Evolutionary conservation across 306 rosid species (phyloP), one percentile per base, ranked within the genome.

Genomic region (Rosa rugosa): DNA sequence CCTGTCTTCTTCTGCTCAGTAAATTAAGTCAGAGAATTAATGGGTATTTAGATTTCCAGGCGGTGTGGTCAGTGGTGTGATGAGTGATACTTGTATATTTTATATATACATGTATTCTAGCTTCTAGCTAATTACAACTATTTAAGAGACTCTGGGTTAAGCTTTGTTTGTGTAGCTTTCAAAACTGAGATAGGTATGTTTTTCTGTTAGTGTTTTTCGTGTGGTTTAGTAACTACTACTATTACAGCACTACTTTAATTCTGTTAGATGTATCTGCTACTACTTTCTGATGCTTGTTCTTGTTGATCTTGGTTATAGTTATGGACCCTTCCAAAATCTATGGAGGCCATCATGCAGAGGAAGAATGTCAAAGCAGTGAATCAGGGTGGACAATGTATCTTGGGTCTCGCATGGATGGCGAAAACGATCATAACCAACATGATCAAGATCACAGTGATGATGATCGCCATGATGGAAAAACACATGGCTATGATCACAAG

Each of bases 301-400:
- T 50, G 54, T 42, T 75, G 34, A 57, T 22, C 25, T 17, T 66
- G 71, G 47, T n/a, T 38, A 3, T 59, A 53, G 85, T 40, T 77
- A 94, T 95, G 98, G 95, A 95, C 49, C 71, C 73, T 79, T 81
- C 89, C 76, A 75, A 92, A 76, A 72, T 67, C 54, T 50, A 76
- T 36, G 97, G 90, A 84, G 88, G 60, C 10, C 51, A 68, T n/a
- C 46, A 38, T 38, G 23, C 71, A 66, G 86, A 74, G 59, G 98
- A 95, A 75, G 99, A 95, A 83, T 93, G 96, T 77, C 88, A 90
- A 67, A 95, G 99, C 87, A 91, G 93, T 83, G 99, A 95, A 78
- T 95, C 99, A 50, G 99, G 99, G 53, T 95, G 99, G 99, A 95
- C 99, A 49, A 93, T 86, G 98, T 95, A 95, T 70, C 88, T 95